phyloP scores from a whole-genome alignment of 2,329 filamentous ascomycete genomes.

The Elsinoe fawcettii region DNA sequence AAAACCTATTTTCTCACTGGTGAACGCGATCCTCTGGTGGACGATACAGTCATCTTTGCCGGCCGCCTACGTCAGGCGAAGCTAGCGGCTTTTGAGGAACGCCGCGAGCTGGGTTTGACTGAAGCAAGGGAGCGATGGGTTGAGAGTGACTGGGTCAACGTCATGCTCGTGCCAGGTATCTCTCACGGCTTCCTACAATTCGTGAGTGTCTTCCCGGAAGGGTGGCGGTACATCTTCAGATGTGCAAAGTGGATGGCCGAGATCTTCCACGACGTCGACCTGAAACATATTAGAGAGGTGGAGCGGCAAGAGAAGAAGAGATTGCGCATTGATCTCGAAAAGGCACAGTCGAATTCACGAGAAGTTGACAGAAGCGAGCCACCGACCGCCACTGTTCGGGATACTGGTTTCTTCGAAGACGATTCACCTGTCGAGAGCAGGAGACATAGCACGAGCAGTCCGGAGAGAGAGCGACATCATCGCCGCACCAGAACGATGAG shows the following conservation, averaged over 20 bases:
- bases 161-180: conserved; percentile 77
- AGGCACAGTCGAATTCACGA: conserved; percentile 19
- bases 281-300: conserved; percentile 28
- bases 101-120: conserved; percentile 48
- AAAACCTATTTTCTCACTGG: conserved; percentile 92
- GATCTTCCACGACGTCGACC: conserved; percentile 53
- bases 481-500: conserved; percentile 48
- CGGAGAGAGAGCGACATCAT: conserved; percentile 34
- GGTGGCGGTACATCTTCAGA: conserved; percentile 77
- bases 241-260: conserved; percentile 76
- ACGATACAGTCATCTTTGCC: conserved; percentile 95
- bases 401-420: conserved; percentile 16
- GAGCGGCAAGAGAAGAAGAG: conserved; percentile 22
- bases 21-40: conserved; percentile 88
- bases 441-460: conserved; percentile 1
- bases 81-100: conserved; percentile 47
- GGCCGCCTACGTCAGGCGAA: conserved; percentile 79
- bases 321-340: conserved; percentile 21
- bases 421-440: conserved; percentile 11
- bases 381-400: not conserved
- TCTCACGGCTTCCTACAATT: conserved; percentile 94
- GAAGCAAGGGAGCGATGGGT: conserved; percentile 49
- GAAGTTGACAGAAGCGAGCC: conserved; percentile 16
- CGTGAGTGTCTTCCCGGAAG: conserved; percentile 76
- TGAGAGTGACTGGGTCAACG: conserved; percentile 65